These are phyloP conservation scores for Zelonia costaricensis DNA, from an alignment of 208 protist species.

Conservation along the genomic window DNA sequence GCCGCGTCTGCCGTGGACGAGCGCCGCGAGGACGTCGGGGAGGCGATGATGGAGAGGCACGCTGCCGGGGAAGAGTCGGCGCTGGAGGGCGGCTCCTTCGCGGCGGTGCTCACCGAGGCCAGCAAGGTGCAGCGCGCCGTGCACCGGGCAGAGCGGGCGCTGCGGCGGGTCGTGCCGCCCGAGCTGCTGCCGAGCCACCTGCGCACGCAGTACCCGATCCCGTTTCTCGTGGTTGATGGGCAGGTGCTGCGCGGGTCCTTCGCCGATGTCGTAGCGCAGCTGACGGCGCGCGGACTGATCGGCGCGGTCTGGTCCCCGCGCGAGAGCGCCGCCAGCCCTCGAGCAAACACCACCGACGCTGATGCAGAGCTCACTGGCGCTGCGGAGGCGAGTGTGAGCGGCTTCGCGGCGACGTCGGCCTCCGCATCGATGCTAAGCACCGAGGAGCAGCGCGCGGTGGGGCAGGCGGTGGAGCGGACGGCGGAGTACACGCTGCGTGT, in stretches of 20 bases:
- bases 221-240: conserved; percentile 16
- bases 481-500: conserved; percentile 34
- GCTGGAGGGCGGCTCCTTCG: conserved; percentile 6
- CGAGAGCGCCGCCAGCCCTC: not conserved
- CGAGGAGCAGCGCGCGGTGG: conserved; percentile 34
- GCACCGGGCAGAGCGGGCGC: not conserved
- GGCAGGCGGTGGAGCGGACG: conserved; percentile 33
- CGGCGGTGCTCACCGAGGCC: conserved; percentile 1
- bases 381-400: not conserved
- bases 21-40: too few relatives aligned
- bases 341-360: too few relatives aligned
- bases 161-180: not conserved
- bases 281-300: conserved; percentile 5
- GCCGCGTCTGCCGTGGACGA: too few relatives aligned
- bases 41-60: too few relatives aligned
- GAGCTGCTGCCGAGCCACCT: conserved; percentile 2
- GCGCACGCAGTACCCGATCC: conserved; percentile 13
- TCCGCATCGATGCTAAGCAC: not conserved
- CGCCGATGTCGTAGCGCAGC: conserved; percentile 5
- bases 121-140: not conserved
- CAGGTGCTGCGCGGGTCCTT: conserved; percentile 14
- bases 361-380: too few relatives aligned
- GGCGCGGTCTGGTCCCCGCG: not conserved
- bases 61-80: too few relatives aligned
- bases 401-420: not conserved